A percentile compares a stretch with the other conserved stretches of the same genome.
These are phyloP conservation scores for Torulaspora maleeae DNA, from an alignment of 805 yeast genomes.

Conservation along the genomic window DNA sequence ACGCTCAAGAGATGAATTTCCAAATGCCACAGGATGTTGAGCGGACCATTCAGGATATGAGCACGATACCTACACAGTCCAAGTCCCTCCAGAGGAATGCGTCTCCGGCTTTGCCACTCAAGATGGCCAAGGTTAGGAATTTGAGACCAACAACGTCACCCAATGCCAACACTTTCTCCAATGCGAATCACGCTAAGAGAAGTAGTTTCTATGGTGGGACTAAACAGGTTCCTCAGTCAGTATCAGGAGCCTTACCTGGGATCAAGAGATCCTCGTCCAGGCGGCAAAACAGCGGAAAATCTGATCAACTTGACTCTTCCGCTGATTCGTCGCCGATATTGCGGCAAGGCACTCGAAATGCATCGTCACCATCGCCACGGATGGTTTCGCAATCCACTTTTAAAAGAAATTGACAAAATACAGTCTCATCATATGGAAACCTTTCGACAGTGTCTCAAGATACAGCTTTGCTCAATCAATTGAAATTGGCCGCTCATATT, in stretches of 20 bases:
- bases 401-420: background rate
- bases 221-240: slow-evolving; percentile 15
- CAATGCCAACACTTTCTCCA: slow-evolving; percentile 3
- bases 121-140: slow-evolving; percentile 11
- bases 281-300: slow-evolving; percentile 13
- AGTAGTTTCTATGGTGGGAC: slow-evolving; percentile 28
- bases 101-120: slow-evolving; percentile 9
- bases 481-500: background rate
- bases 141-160: slow-evolving; percentile 6
- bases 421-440: background rate
- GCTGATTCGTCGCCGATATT: slow-evolving; percentile 14
- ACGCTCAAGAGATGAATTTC: slow-evolving; percentile 18
- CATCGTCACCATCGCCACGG: slow-evolving; percentile 13
- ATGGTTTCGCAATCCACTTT: slow-evolving; percentile 6
- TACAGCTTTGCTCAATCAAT: background rate
- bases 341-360: slow-evolving; percentile 10
- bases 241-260: slow-evolving; percentile 23
- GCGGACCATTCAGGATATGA: slow-evolving; percentile 7
- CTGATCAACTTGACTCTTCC: slow-evolving; percentile 9
- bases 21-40: slow-evolving; percentile 6
- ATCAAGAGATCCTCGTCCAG: slow-evolving; percentile 23
- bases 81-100: background rate
- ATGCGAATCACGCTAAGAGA: slow-evolving; percentile 18
- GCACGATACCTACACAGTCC: slow-evolving; percentile 4
- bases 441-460: background rate